Evolutionary conservation across 768 basidiomycete species (phyloP).

Genomic region (Leccinum sublutescens): DNA sequence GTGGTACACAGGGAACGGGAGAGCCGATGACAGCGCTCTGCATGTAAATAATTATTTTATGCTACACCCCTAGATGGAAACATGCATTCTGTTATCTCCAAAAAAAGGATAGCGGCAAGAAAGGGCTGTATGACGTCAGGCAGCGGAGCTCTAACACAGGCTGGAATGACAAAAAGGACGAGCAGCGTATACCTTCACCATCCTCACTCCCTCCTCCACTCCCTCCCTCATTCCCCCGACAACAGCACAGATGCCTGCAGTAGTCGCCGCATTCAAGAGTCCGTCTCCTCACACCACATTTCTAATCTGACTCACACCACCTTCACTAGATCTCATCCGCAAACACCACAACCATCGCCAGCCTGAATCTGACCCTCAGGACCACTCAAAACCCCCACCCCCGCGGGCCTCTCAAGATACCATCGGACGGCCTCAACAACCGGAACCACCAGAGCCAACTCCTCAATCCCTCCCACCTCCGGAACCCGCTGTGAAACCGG

Average conservation of each 20-base stretch:
- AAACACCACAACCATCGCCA: constrained; percentile 65
- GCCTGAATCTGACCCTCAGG: constrained; percentile 34
- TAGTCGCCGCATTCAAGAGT: constrained; percentile 92
- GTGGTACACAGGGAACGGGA: constrained; percentile 33
- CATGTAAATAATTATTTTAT: neutral
- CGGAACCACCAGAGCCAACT: constrained; percentile 41
- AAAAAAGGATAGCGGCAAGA: constrained; percentile 11
- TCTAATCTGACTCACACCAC: constrained; percentile 19
- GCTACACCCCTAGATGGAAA: neutral
- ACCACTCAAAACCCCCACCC: constrained; percentile 14
- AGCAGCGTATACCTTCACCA: constrained; percentile 12
- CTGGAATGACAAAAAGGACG: constrained; percentile 32
- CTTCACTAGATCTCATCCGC: constrained; percentile 65
- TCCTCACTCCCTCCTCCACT: neutral
- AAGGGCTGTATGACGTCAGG: constrained; percentile 31
- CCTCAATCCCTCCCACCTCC: constrained; percentile 28
- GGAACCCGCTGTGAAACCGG: constrained; percentile 11
- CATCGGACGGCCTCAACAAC: constrained; percentile 36
- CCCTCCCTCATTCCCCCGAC: constrained; percentile 8
- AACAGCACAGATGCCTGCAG: constrained; percentile 55
- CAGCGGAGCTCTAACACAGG: constrained; percentile 33
- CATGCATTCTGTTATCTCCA: neutral
- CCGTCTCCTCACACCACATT: constrained; percentile 22
- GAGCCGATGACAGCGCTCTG: neutral
- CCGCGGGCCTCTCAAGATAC: constrained; percentile 23